These are phyloP conservation scores for Amanita inopinata DNA, from an alignment of 768 basidiomycete genomes.

Conservation along the genomic window DNA sequence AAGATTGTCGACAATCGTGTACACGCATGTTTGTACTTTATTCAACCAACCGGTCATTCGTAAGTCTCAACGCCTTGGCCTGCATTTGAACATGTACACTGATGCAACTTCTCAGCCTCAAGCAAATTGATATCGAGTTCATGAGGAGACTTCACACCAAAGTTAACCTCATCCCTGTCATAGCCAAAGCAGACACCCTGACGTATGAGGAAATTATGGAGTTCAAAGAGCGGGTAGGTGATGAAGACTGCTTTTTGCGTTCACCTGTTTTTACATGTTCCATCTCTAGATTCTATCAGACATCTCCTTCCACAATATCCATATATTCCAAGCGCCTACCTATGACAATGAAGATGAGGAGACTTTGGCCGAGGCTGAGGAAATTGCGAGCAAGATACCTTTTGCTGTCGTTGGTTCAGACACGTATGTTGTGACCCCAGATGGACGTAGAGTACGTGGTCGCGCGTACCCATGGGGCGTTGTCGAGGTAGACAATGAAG, in stretches of 20 bases:
- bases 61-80: constrained; percentile 33
- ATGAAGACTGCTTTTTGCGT: constrained; percentile 1
- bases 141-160: constrained; percentile 96
- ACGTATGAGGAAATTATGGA: constrained; percentile 91
- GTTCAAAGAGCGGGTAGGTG: constrained; percentile 84
- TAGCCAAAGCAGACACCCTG: constrained; percentile 96
- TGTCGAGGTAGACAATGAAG: constrained; percentile 98
- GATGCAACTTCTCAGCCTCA: constrained; percentile 48
- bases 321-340: constrained; percentile 95
- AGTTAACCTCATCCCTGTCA: constrained; percentile 97
- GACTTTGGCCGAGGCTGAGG: constrained; percentile 93
- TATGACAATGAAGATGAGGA: constrained; percentile 99
- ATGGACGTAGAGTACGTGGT: constrained; percentile 89
- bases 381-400: constrained; percentile 96
- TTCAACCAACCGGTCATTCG: constrained; percentile 98
- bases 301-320: constrained; percentile 91
- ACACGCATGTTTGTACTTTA: constrained; percentile 98
- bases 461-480: constrained; percentile 98
- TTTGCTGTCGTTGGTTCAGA: constrained; percentile 98
- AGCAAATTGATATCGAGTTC: constrained; percentile 98
- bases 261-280: constrained; percentile 6
- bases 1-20: constrained; percentile 96
- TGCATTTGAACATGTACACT: constrained; percentile 1
- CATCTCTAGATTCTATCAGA: constrained; percentile 71
- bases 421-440: constrained; percentile 66